Evolutionary conservation across 2,329 filamentous ascomycete genomes (phyloP).

Genomic region (Lecanicillium sp.): DNA sequence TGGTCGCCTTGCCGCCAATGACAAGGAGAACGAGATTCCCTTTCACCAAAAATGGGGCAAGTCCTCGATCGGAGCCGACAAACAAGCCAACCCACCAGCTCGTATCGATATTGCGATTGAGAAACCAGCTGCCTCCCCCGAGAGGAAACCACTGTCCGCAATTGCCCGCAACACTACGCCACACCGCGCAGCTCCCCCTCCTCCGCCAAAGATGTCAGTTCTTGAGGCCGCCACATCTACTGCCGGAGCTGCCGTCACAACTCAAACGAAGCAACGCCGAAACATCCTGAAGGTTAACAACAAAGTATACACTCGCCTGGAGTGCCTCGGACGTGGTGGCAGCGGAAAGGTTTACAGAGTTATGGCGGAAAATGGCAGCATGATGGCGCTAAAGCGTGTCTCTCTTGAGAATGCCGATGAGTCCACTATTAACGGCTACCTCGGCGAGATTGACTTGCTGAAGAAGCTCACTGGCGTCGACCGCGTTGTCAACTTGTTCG

Average conservation of each 20-base stretch:
- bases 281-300: constrained; percentile 85
- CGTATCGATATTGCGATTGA: constrained; percentile 36
- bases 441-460: constrained; percentile 90
- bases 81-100: constrained; percentile 49
- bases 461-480: constrained; percentile 78
- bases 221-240: constrained; percentile 84
- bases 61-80: constrained; percentile 46
- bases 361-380: constrained; percentile 93
- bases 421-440: constrained; percentile 74
- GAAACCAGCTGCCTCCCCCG: constrained; percentile 43
- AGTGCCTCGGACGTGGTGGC: constrained; percentile 85
- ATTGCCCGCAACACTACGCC: constrained; percentile 61
- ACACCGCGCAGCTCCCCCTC: constrained; percentile 68
- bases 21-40: constrained; percentile 80
- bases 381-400: constrained; percentile 90
- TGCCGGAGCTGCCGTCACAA: constrained; percentile 71
- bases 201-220: constrained; percentile 93
- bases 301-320: constrained; percentile 82
- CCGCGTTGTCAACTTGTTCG: constrained; percentile 81
- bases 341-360: constrained; percentile 94
- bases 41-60: constrained; percentile 62
- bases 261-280: constrained; percentile 67
- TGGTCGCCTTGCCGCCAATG: constrained; percentile 50
- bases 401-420: constrained; percentile 87
- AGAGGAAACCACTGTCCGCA: constrained; percentile 48